Evolutionary conservation across 352 stramenopile species (phyloP).

Genomic region (Phytophthora palmivora): DNA sequence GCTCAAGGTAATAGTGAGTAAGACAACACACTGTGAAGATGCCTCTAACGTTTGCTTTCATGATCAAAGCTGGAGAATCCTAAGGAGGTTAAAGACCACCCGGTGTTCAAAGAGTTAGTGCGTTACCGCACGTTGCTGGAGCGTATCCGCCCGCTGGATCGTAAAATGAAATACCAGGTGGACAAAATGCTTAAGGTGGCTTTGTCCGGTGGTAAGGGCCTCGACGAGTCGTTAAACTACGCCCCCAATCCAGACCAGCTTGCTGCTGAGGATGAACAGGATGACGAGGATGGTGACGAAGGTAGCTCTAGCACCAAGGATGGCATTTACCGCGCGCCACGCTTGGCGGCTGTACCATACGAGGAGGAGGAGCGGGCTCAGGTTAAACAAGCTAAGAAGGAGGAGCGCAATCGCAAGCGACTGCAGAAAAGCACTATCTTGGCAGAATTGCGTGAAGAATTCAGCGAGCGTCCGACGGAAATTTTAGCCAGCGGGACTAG

Average conservation of each 20-base stretch:
- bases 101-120: constrained; percentile 88
- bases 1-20: constrained; percentile 63
- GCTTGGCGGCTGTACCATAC: constrained; percentile 81
- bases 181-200: constrained; percentile 91
- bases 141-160: constrained; percentile 83
- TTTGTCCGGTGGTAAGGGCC: constrained; percentile 69
- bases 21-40: neutral
- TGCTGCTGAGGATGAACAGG: constrained; percentile 58
- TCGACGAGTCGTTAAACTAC: constrained; percentile 85
- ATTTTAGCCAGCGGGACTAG: constrained; percentile 68
- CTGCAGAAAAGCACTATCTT: constrained; percentile 88
- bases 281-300: constrained; percentile 52
- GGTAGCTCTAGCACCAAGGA: constrained; percentile 47
- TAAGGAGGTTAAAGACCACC: constrained; percentile 75
- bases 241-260: constrained; percentile 82
- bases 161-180: constrained; percentile 92
- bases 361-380: constrained; percentile 85
- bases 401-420: constrained; percentile 81
- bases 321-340: constrained; percentile 81
- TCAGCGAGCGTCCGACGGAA: constrained; percentile 81
- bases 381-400: constrained; percentile 83
- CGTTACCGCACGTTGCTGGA: constrained; percentile 87
- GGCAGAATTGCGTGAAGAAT: constrained; percentile 86
- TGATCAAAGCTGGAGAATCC: constrained; percentile 63
- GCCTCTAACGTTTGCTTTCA: neutral